Conservation (phyloP, 805 yeast genomes). For the Candida namnaoensis region DNA sequence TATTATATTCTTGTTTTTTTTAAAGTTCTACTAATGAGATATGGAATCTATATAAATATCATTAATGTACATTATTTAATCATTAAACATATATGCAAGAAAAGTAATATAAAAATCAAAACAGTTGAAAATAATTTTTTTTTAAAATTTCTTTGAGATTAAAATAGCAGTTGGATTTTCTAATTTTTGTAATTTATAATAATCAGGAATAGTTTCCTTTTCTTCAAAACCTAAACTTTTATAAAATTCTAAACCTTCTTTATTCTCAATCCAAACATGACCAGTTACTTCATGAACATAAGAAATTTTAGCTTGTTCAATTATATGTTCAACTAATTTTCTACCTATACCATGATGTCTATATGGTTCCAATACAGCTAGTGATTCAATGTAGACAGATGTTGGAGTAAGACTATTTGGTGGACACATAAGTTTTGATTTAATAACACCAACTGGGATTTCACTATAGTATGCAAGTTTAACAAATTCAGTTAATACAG, state of each 20-base stretch:
- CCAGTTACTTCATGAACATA: conserved; percentile 43
- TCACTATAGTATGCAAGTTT: conserved; percentile 63
- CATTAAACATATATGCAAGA: too few species aligned
- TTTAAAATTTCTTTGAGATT: conserved; percentile 23
- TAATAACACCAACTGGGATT: conserved; percentile 73
- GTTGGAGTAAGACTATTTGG: conserved; percentile 37
- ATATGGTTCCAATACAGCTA: conserved; percentile 64
- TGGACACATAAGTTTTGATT: conserved; percentile 42
- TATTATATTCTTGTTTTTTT: conserved; percentile 35
- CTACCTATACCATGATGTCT: conserved; percentile 54
- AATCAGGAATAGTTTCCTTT: conserved; percentile 28
- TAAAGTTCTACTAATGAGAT: conserved; percentile 20
- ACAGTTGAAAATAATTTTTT: too few species aligned
- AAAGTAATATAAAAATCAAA: too few species aligned
- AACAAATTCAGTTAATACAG: conserved; percentile 39
- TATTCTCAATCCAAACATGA: conserved; percentile 42
- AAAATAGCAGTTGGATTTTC: conserved; percentile 39
- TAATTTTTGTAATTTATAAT: conserved; percentile 38
- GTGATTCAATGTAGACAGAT: conserved; percentile 52
- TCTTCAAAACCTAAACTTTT: conserved; percentile 36
- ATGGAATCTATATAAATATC: too few species aligned
- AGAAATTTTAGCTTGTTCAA: conserved; percentile 44
- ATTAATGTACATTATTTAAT: too few species aligned
- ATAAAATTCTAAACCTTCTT: conserved; percentile 41
- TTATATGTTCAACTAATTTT: conserved; percentile 45